Percentiles rank a stretch among this genome's conserved stretches.
These are phyloP conservation scores for Pouteria glomerata DNA, from an alignment of 148 eudicot species.

Conservation along the genomic window DNA sequence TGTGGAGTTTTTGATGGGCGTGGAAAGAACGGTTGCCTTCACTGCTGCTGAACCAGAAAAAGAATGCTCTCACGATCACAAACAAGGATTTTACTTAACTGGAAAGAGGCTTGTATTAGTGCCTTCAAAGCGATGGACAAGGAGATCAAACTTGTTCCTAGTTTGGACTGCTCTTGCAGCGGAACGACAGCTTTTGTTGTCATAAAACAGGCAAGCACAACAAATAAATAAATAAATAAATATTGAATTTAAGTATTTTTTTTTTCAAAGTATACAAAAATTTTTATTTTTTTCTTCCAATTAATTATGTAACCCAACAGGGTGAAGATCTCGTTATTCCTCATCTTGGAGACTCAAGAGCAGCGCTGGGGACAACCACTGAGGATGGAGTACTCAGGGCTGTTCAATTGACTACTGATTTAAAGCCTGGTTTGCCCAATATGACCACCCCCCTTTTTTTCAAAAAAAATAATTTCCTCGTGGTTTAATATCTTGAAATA, in stretches of 20 bases:
- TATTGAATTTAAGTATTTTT: too few relatives aligned
- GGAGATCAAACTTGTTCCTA: constrained; percentile 52
- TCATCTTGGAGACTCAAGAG: constrained; percentile 85
- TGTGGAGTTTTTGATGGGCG: constrained; percentile 87
- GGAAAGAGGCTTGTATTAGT: constrained; percentile 49
- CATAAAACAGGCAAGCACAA: constrained; percentile 63
- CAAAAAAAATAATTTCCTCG: too few relatives aligned
- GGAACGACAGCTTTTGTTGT: constrained; percentile 76
- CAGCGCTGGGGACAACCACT: constrained; percentile 53
- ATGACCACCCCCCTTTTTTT: too few relatives aligned
- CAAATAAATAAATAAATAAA: too few relatives aligned
- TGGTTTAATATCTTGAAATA: too few relatives aligned
- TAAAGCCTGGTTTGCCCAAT: constrained; percentile 69
- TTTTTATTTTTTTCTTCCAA: too few relatives aligned
- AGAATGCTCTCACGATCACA: constrained; percentile 21
- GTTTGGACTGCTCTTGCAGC: constrained; percentile 61
- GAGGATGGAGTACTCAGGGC: constrained; percentile 41
- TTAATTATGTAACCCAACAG: constrained; percentile 33
- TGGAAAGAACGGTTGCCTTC: constrained; percentile 55
- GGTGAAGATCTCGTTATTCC: constrained; percentile 56
- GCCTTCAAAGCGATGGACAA: constrained; percentile 74
- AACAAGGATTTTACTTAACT: constrained; percentile 24
- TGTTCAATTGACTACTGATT: constrained; percentile 63
- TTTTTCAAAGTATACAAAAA: too few relatives aligned
- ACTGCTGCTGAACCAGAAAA: constrained; percentile 46